Conservation (phyloP, 225 moss, liverwort and hornwort genomes). For the Climacium dendroides region DNA sequence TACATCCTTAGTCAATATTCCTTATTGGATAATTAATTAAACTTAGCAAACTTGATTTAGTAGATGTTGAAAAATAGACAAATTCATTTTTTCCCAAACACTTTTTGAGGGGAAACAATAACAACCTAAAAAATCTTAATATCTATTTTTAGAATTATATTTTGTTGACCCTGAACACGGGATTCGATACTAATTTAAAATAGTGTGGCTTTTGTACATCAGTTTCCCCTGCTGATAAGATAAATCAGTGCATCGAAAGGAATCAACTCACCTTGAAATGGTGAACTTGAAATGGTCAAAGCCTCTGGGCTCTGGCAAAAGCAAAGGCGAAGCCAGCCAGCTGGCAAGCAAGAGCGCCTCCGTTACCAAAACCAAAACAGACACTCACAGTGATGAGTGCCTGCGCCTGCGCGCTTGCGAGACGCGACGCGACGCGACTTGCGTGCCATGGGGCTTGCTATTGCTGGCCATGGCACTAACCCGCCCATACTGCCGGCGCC, state of each 20-base stretch:
- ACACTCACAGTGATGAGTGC: background rate
- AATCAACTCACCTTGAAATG: background rate
- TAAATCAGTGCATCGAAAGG: background rate
- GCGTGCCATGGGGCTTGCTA: background rate
- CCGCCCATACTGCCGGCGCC: background rate
- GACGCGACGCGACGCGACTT: background rate
- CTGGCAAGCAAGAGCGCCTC: background rate
- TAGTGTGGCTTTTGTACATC: background rate
- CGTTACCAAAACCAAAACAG: background rate
- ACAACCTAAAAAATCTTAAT: too few relatives aligned
- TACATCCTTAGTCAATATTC: rapidly evolving
- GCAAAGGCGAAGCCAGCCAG: background rate
- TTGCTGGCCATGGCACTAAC: background rate
- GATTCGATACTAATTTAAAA: background rate
- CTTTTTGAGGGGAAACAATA: background rate
- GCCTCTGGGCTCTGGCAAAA: background rate
- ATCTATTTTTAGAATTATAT: background rate
- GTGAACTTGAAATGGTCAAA: background rate
- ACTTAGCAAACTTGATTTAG: rapidly evolving
- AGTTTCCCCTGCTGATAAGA: rapidly evolving
- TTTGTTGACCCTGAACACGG: rapidly evolving
- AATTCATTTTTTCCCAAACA: background rate
- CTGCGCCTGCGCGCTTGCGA: background rate
- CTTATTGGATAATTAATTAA: background rate
- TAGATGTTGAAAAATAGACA: rapidly evolving